Evolutionary conservation across 1,284 basidiomycete genomes (phyloP), one percentile per base, ranked within the genome.

Genomic region (Trichosporon sp.): DNA sequence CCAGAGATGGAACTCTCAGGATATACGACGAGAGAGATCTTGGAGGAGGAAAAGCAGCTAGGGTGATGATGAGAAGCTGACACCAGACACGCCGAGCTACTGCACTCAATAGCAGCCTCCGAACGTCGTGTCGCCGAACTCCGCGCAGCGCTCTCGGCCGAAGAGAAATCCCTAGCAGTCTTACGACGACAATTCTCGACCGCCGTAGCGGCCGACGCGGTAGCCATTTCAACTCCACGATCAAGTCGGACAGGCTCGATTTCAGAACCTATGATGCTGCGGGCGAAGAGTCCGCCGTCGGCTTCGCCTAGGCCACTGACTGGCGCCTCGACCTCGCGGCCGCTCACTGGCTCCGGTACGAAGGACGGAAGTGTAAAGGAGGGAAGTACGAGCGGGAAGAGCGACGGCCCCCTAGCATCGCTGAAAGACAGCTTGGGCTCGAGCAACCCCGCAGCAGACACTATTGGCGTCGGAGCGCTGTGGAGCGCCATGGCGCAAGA

Each of bases 401-500:
- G 19, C 8, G 16, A 37, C 8, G 40, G 19, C 7, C 19, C 40
- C 7, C 40, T 21, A 10, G 40, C 40, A 10, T 11, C 40, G 4
- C 40, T 44, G 7, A 44, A 44, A 11, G 40, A 44, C 19, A 9
- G 7, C 7, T 21, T 44, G 5, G 40, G 40, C 6, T 10, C 8
- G 9, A 9, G 6, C 9, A 29, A 52, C 25, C 23, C 46, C 6
- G 49, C 25, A 7, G 16, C 13, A 2, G 49, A 54, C 16, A n/a
- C 49, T 11, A 27, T 54, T 27, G 49, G 49, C 49, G 49, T 54
- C 25, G 25, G 25, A 11, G 64, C 64, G 58, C 56, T 65, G 23
- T 59, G 56, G 46, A 46, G 11, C 36, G 60, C 61, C 5, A 44
- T 65, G 21, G 40, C 56, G 19, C 49, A 54, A 23, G 64, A 65